These are phyloP conservation scores for Aspergillus haitiensis DNA, from an alignment of 495 filamentous ascomycete species.

Conservation along the genomic window DNA sequence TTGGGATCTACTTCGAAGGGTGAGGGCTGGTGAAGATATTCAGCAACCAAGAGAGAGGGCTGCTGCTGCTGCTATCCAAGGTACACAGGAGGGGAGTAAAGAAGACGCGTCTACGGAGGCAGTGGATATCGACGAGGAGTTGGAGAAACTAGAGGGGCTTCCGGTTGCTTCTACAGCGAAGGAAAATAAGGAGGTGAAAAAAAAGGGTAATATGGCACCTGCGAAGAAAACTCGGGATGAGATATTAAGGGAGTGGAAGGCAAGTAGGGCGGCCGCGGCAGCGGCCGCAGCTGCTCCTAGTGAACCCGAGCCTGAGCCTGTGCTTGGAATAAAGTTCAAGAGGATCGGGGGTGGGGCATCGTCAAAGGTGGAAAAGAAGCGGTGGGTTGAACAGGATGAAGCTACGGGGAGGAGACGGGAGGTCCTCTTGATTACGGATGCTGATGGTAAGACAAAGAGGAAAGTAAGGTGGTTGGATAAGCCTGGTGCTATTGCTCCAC, in stretches of 20 bases:
- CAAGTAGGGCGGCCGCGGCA: conserved; percentile 62
- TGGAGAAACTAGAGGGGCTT: conserved; percentile 71
- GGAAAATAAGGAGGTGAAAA: conserved; percentile 60
- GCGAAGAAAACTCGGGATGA: conserved; percentile 74
- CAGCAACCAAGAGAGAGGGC: not conserved
- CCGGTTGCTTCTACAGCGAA: conserved; percentile 38
- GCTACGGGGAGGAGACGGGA: conserved; percentile 63
- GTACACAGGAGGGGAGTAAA: conserved; percentile 28
- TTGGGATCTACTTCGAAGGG: conserved; percentile 72
- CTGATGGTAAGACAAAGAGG: conserved; percentile 82
- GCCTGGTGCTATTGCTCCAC: conserved; percentile 38
- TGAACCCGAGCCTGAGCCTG: conserved; percentile 49
- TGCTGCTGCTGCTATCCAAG: conserved; percentile 21
- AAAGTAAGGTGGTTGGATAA: conserved; percentile 63
- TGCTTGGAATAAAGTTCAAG: conserved; percentile 75
- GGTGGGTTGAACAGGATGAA: conserved; percentile 73
- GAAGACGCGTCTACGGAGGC: conserved; percentile 17
- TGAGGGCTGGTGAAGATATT: conserved; percentile 73
- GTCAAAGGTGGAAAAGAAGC: conserved; percentile 55
- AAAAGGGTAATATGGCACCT: conserved; percentile 74
- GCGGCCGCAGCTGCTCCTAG: conserved; percentile 50
- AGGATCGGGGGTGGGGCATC: conserved; percentile 60
- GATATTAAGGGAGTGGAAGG: conserved; percentile 79
- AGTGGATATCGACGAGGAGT: conserved; percentile 69
- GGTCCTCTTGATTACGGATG: conserved; percentile 81